These are phyloP conservation scores for Candida pseudofarinosa DNA, from an alignment of 805 yeast genomes.

Conservation along the genomic window DNA sequence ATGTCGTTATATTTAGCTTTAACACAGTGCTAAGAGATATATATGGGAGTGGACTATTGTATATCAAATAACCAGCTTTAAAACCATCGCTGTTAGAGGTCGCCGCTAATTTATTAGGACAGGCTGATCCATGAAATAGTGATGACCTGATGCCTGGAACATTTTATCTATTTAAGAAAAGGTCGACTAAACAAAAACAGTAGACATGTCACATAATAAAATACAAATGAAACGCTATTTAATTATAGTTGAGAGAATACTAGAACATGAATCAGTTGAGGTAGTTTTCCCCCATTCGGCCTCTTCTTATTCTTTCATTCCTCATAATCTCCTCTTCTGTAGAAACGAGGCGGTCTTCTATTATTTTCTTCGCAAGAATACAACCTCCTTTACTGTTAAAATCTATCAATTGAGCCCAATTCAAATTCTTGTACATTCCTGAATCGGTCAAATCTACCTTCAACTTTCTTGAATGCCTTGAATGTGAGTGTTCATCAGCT, in stretches of 20 bases:
- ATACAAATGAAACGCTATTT: no score
- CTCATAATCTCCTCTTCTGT: conserved; percentile 26
- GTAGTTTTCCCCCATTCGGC: conserved; percentile 42
- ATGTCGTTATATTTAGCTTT: conserved; percentile 18
- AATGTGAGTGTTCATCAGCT: background rate
- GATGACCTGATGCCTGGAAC: conserved; percentile 92
- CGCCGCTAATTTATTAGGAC: conserved; percentile 55
- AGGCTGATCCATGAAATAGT: conserved; percentile 88
- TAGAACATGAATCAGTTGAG: conserved; percentile 11
- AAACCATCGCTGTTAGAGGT: conserved; percentile 99
- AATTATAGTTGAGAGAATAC: background rate
- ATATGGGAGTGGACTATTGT: conserved; percentile 13
- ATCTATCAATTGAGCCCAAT: conserved; percentile 36
- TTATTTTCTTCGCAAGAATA: conserved; percentile 23
- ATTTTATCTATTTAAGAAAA: conserved; percentile 21
- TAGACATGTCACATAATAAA: no score
- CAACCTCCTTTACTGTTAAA: conserved; percentile 22
- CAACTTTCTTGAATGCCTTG: conserved; percentile 16
- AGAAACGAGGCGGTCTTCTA: conserved; percentile 27
- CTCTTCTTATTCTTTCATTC: conserved; percentile 35
- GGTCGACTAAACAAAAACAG: no score
- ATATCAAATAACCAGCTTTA: conserved; percentile 60
- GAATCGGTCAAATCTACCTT: conserved; percentile 39
- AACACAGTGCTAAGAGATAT: conserved; percentile 23
- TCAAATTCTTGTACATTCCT: conserved; percentile 39